Evolutionary conservation across 2,329 filamentous ascomycete species (phyloP).

Genomic region (Colletotrichum cuscutae): DNA sequence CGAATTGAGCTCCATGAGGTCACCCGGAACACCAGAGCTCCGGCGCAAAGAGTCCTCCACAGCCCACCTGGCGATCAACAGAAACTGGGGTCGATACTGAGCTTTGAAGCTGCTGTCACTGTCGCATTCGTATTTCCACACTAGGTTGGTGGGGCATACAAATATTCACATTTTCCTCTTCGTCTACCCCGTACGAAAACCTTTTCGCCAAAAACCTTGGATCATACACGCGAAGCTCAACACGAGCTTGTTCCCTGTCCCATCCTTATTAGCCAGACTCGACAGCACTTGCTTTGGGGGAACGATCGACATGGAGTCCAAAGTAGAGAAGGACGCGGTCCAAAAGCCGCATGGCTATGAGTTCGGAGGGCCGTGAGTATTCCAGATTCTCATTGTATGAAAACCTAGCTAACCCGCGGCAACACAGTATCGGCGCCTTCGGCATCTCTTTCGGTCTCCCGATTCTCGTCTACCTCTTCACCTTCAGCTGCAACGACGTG

Average conservation of each 20-base stretch:
- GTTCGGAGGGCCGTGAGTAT: conserved; percentile 61
- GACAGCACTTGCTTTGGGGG: not conserved
- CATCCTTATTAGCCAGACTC: not conserved
- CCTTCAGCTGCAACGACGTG: conserved; percentile 91
- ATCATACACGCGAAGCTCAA: not conserved
- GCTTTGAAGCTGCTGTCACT: not conserved
- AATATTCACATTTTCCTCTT: not conserved
- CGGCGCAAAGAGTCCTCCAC: conserved; percentile 25
- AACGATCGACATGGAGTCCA: conserved; percentile 43
- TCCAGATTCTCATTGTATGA: fast-evolving
- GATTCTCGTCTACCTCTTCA: conserved; percentile 79
- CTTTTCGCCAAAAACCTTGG: not conserved
- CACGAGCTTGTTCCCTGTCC: not conserved
- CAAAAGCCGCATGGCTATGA: conserved; percentile 57
- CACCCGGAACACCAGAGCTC: conserved; percentile 40
- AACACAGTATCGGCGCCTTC: conserved; percentile 72
- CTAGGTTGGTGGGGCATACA: not conserved
- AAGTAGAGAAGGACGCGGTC: conserved; percentile 41
- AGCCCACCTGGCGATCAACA: not conserved
- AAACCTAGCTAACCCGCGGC: not conserved
- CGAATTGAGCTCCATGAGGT: conserved; percentile 38
- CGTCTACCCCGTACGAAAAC: not conserved
- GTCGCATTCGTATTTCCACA: not conserved
- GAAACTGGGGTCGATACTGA: not conserved
- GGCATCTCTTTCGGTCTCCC: conserved; percentile 85